A percentile compares a stretch with the other conserved stretches of the same genome.
phyloP scores from a whole-genome alignment of 2,329 filamentous ascomycete genomes.

The Ilyonectria mors-panacis region DNA sequence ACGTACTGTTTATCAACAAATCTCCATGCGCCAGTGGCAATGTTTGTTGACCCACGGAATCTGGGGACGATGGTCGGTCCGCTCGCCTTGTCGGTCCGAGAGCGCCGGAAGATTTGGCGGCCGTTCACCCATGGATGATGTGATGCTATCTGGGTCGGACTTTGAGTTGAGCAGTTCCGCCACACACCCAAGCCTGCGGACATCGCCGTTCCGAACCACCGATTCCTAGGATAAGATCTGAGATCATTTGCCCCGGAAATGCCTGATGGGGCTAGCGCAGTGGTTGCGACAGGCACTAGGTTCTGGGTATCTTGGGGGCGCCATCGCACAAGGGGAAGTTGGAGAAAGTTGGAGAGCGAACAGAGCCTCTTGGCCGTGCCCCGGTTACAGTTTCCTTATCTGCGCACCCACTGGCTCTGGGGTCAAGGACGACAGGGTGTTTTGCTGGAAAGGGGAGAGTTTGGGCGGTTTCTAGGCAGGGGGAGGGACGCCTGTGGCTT shows the following conservation, averaged over 20 bases:
- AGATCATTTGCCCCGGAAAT: constrained; percentile 54
- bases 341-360: constrained; percentile 43
- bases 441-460: constrained; percentile 36
- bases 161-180: constrained; percentile 26
- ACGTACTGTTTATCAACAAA: constrained; percentile 27
- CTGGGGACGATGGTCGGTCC: constrained; percentile 19
- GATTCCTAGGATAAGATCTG: constrained; percentile 51
- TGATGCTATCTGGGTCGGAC: constrained; percentile 38
- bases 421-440: constrained; percentile 34
- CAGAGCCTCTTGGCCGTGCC: constrained; percentile 43
- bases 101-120: constrained; percentile 1
- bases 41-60: constrained; percentile 21
- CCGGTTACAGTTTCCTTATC: constrained; percentile 44
- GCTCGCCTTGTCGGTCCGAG: constrained; percentile 17
- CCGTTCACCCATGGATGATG: constrained; percentile 10
- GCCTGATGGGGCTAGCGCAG: constrained; percentile 46
- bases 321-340: constrained; percentile 50
- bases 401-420: constrained; percentile 36
- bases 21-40: constrained; percentile 29
- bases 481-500: constrained; percentile 31
- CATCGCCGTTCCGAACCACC: constrained; percentile 52
- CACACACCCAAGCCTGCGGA: constrained; percentile 39
- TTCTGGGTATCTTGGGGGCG: constrained; percentile 40
- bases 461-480: constrained; percentile 29
- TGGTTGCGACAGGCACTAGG: constrained; percentile 39